Base-by-base conservation (phyloP, 2,329 filamentous ascomycete genomes). In the Elsinoe batatas region DNA sequence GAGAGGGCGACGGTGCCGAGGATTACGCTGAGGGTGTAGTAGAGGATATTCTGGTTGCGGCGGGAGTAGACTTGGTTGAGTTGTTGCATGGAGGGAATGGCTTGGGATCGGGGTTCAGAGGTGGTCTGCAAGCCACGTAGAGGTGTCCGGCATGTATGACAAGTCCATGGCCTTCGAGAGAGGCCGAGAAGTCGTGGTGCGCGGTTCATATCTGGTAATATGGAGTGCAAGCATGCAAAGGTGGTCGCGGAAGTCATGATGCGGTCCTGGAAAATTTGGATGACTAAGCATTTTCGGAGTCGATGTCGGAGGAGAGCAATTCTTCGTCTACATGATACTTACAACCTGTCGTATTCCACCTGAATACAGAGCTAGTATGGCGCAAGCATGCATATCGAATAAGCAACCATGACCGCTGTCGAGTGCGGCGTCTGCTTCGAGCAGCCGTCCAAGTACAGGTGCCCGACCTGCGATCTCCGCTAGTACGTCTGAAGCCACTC, bases 1-100 rank as follows among this genome's bases (percentile, higher is more conserved):
- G 87, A 86, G 35, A 93, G 73, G 3, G 87, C 87, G 17, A 90
- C 84, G 4, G 87, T 91, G 56, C 85, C 87, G 53, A 93, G 72
- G 57, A 91, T 89, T 59, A 88, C 75, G 67, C 85, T 89, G 60
- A 91, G 70, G 12, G 83, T 81, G 68, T 91, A 93, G 73, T 82
- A 85, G 12, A 55, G 26, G 70, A 83, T 87, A 61, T 42, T 54
- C 11, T 18, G 15, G n/a, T 59, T 36, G 46, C 54, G 40, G 42
- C 36, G 49, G 60, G 65, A 12, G 33, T 54, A 49, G 38, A 57
- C 43, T 40, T 40, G 18, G 51, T 35, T 55, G 47, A 64, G 67
- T 64, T 54, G 49, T n/a, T 33, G 2, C 3, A 37, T 37, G 15
- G 42, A 10, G 5, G 11, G 7, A 3, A 18, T 8, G 26, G 26